These are phyloP conservation scores for Fusarium nelsonii DNA, from an alignment of 2,329 filamentous ascomycete genomes.

Conservation along the genomic window DNA sequence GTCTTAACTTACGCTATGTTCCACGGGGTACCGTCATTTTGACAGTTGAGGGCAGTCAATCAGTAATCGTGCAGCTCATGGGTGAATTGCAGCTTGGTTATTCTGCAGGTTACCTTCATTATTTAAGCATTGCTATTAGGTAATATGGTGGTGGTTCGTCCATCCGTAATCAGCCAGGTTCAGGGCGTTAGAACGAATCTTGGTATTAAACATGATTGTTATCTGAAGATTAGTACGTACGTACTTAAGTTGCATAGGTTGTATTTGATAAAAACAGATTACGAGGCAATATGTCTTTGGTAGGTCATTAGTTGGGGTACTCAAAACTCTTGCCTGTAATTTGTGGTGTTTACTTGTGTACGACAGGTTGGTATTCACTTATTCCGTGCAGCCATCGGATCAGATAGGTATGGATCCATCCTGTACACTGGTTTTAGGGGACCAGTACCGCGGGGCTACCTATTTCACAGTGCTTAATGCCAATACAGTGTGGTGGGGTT, in stretches of 20 bases:
- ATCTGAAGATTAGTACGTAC: too few species aligned
- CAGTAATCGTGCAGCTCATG: neutral
- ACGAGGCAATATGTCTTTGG: too few species aligned
- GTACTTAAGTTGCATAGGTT: too few species aligned
- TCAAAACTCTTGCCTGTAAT: too few species aligned
- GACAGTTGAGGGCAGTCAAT: neutral
- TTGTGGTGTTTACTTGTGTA: too few species aligned
- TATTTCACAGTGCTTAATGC: slow-evolving; percentile 32
- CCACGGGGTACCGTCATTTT: neutral
- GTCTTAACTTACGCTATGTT: neutral
- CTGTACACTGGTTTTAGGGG: neutral
- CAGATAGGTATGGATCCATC: too few species aligned
- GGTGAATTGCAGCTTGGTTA: neutral
- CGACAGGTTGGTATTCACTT: too few species aligned
- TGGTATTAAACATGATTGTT: too few species aligned
- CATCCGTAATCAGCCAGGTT: neutral
- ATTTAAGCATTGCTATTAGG: neutral
- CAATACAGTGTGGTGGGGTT: neutral
- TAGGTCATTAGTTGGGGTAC: too few species aligned
- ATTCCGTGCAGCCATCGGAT: too few species aligned
- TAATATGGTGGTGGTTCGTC: neutral
- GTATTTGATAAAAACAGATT: too few species aligned
- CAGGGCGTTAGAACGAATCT: too few species aligned
- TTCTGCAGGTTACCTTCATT: neutral
- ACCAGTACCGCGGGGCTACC: slow-evolving; percentile 18